A percentile compares a stretch with the other conserved stretches of the same genome.
Evolutionary conservation across 257 asterid species (phyloP).

Genomic region (Verbena officinalis): DNA sequence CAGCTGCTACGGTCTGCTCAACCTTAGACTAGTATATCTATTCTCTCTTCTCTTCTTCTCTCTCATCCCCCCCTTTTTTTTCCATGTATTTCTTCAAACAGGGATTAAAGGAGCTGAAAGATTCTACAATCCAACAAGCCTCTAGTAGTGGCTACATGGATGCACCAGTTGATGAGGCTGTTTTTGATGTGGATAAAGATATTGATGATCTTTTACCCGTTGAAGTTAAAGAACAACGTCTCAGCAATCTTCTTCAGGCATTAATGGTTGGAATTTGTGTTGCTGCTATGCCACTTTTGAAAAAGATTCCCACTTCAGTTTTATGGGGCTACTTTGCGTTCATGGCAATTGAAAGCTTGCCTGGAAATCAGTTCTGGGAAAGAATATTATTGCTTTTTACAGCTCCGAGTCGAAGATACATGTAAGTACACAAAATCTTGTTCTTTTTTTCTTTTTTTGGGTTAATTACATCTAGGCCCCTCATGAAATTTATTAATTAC

Average conservation of each 20-base stretch:
- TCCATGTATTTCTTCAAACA: conserved; percentile 31
- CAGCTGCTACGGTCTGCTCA: conserved; percentile 63
- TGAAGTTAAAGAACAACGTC: conserved; percentile 94
- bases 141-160: conserved; percentile 74
- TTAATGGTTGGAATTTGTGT: conserved; percentile 81
- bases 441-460: not conserved
- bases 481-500: no score
- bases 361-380: conserved; percentile 99
- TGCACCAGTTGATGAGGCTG: conserved; percentile 76
- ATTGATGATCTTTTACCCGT: conserved; percentile 88
- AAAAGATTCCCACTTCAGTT: conserved; percentile 90
- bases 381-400: conserved; percentile 85
- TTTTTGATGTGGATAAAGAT: conserved; percentile 89
- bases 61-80: not conserved
- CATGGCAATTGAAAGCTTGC: conserved; percentile 99
- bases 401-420: conserved; percentile 92
- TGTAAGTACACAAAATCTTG: conserved; percentile 42
- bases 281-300: conserved; percentile 89
- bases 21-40: conserved; percentile 6
- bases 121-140: conserved; percentile 72
- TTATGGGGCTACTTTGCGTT: conserved; percentile 99
- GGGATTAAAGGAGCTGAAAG: conserved; percentile 93
- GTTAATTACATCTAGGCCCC: no score
- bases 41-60: no score
- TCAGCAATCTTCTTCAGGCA: conserved; percentile 93